These are phyloP conservation scores for Aspergillus sclerotiicarbonarius DNA, from an alignment of 495 filamentous ascomycete genomes.

Conservation along the genomic window DNA sequence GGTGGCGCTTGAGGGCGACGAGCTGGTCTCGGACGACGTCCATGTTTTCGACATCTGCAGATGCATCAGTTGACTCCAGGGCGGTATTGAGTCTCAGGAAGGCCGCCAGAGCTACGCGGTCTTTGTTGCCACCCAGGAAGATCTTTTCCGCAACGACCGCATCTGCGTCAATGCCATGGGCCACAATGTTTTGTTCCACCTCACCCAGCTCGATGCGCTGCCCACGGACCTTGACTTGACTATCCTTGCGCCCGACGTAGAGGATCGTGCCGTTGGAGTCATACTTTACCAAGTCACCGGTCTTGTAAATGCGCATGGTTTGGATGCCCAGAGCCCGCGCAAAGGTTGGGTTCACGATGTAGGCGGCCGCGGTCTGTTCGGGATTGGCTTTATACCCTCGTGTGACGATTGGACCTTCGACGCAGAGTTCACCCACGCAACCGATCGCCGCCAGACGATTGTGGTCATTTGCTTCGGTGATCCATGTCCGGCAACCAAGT, in stretches of 20 bases:
- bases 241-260: slow-evolving; percentile 14
- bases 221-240: slow-evolving; percentile 17
- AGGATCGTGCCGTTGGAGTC: slow-evolving; percentile 6
- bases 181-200: slow-evolving; percentile 13
- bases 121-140: not conserved
- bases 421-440: slow-evolving; percentile 11
- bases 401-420: slow-evolving; percentile 15
- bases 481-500: slow-evolving; percentile 9
- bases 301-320: slow-evolving; percentile 9
- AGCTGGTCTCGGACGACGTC: too few relatives aligned
- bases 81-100: too few relatives aligned
- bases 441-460: slow-evolving; percentile 6
- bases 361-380: slow-evolving; percentile 6
- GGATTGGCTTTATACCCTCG: slow-evolving; percentile 12
- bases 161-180: not conserved
- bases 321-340: slow-evolving; percentile 5
- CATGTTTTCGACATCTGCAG: too few relatives aligned
- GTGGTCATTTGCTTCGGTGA: slow-evolving; percentile 8
- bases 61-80: too few relatives aligned
- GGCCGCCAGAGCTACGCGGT: not conserved
- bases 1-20: too few relatives aligned
- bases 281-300: slow-evolving; percentile 15
- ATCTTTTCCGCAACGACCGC: slow-evolving; percentile 10
- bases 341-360: slow-evolving; percentile 10
- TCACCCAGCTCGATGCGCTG: slow-evolving; percentile 19